Percentiles rank a stretch among this genome's conserved stretches.
Conservation (phyloP, 495 filamentous ascomycete species). For the Aspergillus incahuasiensis region DNA sequence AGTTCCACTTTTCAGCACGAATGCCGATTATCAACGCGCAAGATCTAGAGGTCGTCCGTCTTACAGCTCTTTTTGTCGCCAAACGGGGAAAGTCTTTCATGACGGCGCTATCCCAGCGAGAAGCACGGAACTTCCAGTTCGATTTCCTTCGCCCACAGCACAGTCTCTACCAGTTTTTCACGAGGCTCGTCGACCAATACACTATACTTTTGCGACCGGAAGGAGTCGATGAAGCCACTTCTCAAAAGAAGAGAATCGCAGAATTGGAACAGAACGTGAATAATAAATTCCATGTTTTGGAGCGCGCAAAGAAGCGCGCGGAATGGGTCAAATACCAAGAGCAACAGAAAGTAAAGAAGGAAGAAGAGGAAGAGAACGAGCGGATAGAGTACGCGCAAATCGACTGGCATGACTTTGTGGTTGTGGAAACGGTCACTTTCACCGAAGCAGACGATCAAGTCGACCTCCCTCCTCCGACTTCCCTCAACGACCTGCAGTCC, state of each 20-base stretch:
- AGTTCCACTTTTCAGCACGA: conserved; percentile 90
- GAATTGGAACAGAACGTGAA: conserved; percentile 73
- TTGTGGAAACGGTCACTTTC: conserved; percentile 95
- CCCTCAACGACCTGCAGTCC: conserved; percentile 83
- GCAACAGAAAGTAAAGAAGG: conserved; percentile 80
- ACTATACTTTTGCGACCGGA: conserved; percentile 67
- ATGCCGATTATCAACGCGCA: conserved; percentile 97
- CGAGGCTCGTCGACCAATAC: conserved; percentile 88
- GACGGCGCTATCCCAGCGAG: conserved; percentile 80
- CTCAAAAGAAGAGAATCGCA: conserved; percentile 62
- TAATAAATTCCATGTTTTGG: conserved; percentile 75
- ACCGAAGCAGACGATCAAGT: conserved; percentile 82
- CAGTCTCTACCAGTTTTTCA: conserved; percentile 92
- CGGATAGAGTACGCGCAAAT: conserved; percentile 82
- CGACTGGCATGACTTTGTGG: conserved; percentile 96
- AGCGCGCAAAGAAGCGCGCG: conserved; percentile 74
- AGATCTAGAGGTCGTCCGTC: conserved; percentile 86
- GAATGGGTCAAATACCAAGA: conserved; percentile 84
- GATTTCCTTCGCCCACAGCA: conserved; percentile 96
- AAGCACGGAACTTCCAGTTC: conserved; percentile 90
- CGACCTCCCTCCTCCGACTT: conserved; percentile 83
- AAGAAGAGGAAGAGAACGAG: conserved; percentile 83
- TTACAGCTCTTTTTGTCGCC: conserved; percentile 87
- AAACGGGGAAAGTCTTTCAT: conserved; percentile 87
- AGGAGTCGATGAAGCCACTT: conserved; percentile 63